Base-by-base conservation (phyloP, 768 basidiomycete genomes). In the Fomitopsis serialis region DNA sequence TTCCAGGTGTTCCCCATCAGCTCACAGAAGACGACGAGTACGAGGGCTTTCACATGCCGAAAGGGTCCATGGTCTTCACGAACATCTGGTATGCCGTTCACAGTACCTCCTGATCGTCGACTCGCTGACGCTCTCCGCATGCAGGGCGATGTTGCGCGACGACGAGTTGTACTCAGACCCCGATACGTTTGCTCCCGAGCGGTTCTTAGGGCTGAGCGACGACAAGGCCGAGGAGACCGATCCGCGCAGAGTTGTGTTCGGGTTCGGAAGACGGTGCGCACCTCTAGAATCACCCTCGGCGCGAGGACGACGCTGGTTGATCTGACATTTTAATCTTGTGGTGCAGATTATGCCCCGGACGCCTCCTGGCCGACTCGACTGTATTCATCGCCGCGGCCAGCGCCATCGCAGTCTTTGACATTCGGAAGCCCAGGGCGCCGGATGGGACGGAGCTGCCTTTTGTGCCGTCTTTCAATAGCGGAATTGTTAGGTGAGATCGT, bases 221-320 rank as follows among this genome's bases (percentile, higher is more conserved):
- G 65, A 73, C 27, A 68, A 69, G 21, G 54, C 56, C 12, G 56
- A 58, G 9, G 42, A 34, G 7, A 37, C 27, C 15, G 74, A 81
- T 63, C 78, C 80, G 29, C 67, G 72, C 29, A 72, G 73, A 32
- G 61, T 78, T 34, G 70, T 79, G n/a, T 84, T 82, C 58, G 81
- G 81, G 8, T 84, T 84, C 65, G 81, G 81, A 24, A 70, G 81
- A 52, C 69, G 62, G 62, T 63, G 21, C 29, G 29, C 11, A 32
- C n/a, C n/a, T n/a, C n/a, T n/a, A n/a, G n/a, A n/a, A n/a, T n/a
- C n/a, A n/a, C n/a, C n/a, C n/a, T n/a, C n/a, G n/a, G n/a, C n/a
- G n/a, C n/a, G n/a, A n/a, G n/a, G n/a, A n/a, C n/a, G n/a, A n/a
- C n/a, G n/a, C n/a, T n/a, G 29, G 11, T 32, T 32, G 29, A 6